These are phyloP conservation scores for Gymnopilus dilepis DNA, from an alignment of 768 basidiomycete species.

Conservation along the genomic window DNA sequence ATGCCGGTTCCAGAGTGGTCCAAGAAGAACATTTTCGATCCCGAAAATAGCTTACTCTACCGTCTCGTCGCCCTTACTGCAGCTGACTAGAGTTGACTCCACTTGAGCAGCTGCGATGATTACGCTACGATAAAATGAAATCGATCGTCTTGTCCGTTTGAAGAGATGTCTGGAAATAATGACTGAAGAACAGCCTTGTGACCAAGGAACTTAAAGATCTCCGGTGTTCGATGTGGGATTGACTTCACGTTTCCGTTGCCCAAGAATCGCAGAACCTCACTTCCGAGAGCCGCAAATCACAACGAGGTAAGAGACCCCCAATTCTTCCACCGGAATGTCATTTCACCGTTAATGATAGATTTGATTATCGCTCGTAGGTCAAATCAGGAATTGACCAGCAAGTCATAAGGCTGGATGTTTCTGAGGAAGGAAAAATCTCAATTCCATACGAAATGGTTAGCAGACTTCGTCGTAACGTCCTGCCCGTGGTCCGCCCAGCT, in stretches of 20 bases:
- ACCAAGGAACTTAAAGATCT: neutral
- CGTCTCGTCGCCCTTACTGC: neutral
- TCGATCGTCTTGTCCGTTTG: neutral
- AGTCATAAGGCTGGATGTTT: neutral
- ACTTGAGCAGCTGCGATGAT: neutral
- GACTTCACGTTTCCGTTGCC: neutral
- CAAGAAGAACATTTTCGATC: neutral
- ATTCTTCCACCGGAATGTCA: neutral
- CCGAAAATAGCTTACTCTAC: neutral
- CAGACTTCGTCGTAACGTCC: neutral
- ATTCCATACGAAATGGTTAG: neutral
- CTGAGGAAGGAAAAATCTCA: neutral
- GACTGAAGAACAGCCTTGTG: neutral
- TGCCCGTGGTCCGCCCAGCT: neutral
- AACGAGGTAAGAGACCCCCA: neutral
- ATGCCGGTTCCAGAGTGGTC: neutral
- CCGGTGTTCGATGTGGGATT: neutral
- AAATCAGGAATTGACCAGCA: neutral
- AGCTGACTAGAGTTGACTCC: neutral
- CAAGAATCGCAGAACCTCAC: neutral
- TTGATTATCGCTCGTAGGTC: too few species aligned
- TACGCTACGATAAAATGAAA: neutral
- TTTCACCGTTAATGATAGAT: neutral
- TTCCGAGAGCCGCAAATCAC: neutral
- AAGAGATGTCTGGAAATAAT: neutral